Conservation (phyloP, 2,329 filamentous ascomycete species). For the Tolypocladium paradoxum region DNA sequence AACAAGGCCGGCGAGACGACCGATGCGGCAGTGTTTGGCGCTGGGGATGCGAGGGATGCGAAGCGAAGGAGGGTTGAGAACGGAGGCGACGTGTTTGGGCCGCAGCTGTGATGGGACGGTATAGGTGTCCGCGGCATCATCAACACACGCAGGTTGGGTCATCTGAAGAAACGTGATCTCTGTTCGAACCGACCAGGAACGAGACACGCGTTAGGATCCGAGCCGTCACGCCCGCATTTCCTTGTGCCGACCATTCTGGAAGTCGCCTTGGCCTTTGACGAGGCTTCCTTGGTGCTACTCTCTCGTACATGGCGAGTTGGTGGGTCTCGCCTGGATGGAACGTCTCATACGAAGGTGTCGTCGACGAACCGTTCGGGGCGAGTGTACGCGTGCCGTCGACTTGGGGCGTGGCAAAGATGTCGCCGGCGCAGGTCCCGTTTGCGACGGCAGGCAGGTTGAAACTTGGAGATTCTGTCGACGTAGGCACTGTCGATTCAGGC, state of each 20-base stretch:
- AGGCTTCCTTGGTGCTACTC: not conserved
- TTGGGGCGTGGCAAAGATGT: too few relatives aligned
- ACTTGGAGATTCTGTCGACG: not conserved
- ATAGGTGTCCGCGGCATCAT: not conserved
- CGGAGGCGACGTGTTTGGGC: conserved; percentile 37
- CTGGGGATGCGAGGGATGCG: conserved; percentile 22
- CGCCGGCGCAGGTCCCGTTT: not conserved
- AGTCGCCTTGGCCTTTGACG: not conserved
- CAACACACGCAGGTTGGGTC: not conserved
- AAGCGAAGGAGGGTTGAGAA: conserved; percentile 36
- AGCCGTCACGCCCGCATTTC: not conserved
- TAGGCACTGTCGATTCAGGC: not conserved
- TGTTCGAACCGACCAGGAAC: too few relatives aligned
- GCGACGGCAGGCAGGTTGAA: not conserved
- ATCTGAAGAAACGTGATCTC: not conserved
- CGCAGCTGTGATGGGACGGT: conserved; percentile 18
- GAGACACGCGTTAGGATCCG: too few relatives aligned
- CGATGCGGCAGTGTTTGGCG: conserved; percentile 38
- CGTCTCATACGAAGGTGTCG: not conserved
- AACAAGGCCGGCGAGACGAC: conserved; percentile 28
- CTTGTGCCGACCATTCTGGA: not conserved
- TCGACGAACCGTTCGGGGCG: not conserved
- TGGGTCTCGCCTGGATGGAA: not conserved
- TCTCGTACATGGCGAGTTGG: too few relatives aligned
- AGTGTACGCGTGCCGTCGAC: not conserved